Evolutionary conservation across 441 rosid genomes (phyloP), one percentile per base, ranked within the genome.

Genomic region (Iberis amara): DNA sequence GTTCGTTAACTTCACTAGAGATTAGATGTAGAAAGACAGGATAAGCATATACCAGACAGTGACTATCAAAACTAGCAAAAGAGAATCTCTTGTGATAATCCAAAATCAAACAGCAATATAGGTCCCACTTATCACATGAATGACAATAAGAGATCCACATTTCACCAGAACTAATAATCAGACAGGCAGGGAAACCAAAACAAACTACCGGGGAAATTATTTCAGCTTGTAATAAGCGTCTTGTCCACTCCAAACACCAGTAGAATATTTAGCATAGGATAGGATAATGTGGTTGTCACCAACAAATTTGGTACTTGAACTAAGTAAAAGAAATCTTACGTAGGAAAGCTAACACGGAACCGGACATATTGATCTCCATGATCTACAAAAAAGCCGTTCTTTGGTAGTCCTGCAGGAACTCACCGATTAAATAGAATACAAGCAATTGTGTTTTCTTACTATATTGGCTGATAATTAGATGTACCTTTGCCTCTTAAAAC

Each of bases 291-390:
- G 68, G 28, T 39, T 41, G 21, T 26, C 39, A 32, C 15, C 12
- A 41, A 21, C n/a, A 26, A 33, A n/a, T 26, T 4, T 52, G 26
- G 43, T 18, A 10, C 8, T 49, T 30, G 12, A 50, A 9, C 15
- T 15, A 13, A 38, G 24, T 38, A 45, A 11, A 57, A 46, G 23
- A 59, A 37, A 67, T 30, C 88, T 79, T 76, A 91, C 96, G 58
- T 81, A 39, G 96, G 96, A 48, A 91, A 64, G 52, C 76, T 75
- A 52, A 91, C 61, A 11, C 90, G 70, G 64, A 91, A 83, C 8
- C 86, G 77, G 66, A 91, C 95, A 71, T 77, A 85, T 68, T 85
- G 90, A 73, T 91, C 92, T 59, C 96, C 98, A 59, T 75, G 85
- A 56, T 76, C 72, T 38, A 66, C 71, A 51, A 83, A 64, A 64